These are phyloP conservation scores for Ceratobasidium sp. DNA, from an alignment of 1,284 basidiomycete species.

Conservation along the genomic window DNA sequence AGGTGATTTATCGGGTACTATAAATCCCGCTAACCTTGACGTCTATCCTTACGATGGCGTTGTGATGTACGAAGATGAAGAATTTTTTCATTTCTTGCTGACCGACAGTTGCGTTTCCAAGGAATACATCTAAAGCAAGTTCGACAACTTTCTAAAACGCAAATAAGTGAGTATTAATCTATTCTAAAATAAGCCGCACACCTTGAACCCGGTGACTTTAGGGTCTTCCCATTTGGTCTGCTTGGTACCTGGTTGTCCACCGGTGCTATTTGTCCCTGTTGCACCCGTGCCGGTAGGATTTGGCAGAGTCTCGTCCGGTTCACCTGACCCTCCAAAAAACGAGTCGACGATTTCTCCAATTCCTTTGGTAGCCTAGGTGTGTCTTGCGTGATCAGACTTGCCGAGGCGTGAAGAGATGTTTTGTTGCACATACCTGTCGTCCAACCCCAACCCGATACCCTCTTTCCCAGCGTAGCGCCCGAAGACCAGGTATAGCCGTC, in stretches of 20 bases:
- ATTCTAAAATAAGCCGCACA: neutral
- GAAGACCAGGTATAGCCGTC: slow-evolving; percentile 26
- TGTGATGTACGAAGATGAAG: slow-evolving; percentile 41
- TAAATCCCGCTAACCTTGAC: slow-evolving; percentile 21
- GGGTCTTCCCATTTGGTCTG: neutral
- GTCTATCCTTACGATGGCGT: slow-evolving; percentile 41
- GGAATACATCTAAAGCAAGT: slow-evolving; percentile 23
- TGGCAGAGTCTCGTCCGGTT: neutral
- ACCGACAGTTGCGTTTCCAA: slow-evolving; percentile 36
- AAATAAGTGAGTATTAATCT: neutral
- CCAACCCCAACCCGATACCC: slow-evolving; percentile 26
- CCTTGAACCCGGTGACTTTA: slow-evolving; percentile 31
- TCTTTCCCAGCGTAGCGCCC: slow-evolving; percentile 33
- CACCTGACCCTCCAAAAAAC: slow-evolving; percentile 21
- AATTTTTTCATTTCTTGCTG: slow-evolving; percentile 39
- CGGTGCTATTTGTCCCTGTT: no score
- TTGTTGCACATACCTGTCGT: neutral
- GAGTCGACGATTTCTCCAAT: slow-evolving; percentile 31
- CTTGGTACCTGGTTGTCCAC: neutral
- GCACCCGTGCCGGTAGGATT: no score
- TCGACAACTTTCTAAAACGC: slow-evolving; percentile 1
- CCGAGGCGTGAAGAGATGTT: neutral
- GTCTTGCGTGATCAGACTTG: neutral
- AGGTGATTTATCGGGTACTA: neutral
- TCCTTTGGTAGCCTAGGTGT: slow-evolving; percentile 18